Evolutionary conservation across 1,284 basidiomycete genomes (phyloP).

Genomic region (Kwoniella shivajii): DNA sequence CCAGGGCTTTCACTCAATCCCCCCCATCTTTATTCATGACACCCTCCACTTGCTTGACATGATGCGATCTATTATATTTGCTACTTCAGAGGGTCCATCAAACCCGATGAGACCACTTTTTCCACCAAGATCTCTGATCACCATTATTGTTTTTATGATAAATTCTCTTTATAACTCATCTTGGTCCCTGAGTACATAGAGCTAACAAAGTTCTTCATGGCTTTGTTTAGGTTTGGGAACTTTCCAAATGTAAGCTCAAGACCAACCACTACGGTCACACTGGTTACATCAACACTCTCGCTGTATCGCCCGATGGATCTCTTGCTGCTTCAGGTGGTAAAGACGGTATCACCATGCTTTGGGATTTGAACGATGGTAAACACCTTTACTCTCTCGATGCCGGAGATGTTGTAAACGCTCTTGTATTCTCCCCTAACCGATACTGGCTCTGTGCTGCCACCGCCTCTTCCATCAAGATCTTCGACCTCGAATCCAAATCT

Average conservation of each 20-base stretch:
- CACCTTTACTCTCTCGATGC: slow-evolving; percentile 99
- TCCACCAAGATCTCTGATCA: slow-evolving; percentile 77
- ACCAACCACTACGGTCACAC: slow-evolving; percentile 99
- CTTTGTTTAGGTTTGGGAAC: slow-evolving; percentile 88
- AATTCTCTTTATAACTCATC: neutral
- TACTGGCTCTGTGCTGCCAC: slow-evolving; percentile 99
- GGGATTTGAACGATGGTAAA: slow-evolving; percentile 99
- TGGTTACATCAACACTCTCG: slow-evolving; percentile 98
- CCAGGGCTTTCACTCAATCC: slow-evolving; percentile 10
- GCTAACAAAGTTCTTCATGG: neutral
- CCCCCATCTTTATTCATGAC: slow-evolving; percentile 3
- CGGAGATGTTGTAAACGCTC: slow-evolving; percentile 96
- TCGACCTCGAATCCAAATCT: slow-evolving; percentile 96
- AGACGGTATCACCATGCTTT: slow-evolving; percentile 99
- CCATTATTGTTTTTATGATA: slow-evolving; percentile 1
- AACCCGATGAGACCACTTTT: slow-evolving; percentile 68
- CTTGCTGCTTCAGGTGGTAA: slow-evolving; percentile 99
- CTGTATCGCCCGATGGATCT: slow-evolving; percentile 98
- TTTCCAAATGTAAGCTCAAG: slow-evolving; percentile 99
- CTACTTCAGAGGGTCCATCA: slow-evolving; percentile 73
- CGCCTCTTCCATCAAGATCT: slow-evolving; percentile 97
- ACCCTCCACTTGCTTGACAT: slow-evolving; percentile 42
- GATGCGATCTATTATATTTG: slow-evolving; percentile 71
- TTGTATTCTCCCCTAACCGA: slow-evolving; percentile 99
- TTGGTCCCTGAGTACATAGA: slow-evolving; percentile 6